Conservation (phyloP, 768 basidiomycete species). For the Naganishia onofrii region DNA sequence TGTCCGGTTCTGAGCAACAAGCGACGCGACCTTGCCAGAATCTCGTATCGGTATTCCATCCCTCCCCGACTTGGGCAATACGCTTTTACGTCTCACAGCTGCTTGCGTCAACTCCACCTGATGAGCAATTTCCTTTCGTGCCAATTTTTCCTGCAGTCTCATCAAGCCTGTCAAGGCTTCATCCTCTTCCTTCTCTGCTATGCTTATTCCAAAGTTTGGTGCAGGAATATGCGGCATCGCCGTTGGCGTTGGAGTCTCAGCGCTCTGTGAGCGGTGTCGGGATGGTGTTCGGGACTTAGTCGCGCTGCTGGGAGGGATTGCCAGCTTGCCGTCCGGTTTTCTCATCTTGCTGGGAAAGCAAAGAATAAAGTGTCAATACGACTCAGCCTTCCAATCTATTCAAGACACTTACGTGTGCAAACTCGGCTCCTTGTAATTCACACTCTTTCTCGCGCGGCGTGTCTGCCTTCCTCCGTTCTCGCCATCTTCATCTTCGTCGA, state of each 20-base stretch:
- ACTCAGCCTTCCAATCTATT: neutral
- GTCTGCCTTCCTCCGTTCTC: constrained; percentile 32
- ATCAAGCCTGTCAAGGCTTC: constrained; percentile 9
- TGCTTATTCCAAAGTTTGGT: neutral
- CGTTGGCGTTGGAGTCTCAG: constrained; percentile 6
- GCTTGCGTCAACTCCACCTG: constrained; percentile 34
- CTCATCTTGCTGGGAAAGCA: constrained; percentile 45
- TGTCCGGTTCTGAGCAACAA: neutral
- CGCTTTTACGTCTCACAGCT: constrained; percentile 36
- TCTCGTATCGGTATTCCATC: neutral
- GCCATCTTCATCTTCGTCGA: constrained; percentile 27
- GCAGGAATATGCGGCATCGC: neutral
- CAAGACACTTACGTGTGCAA: constrained; percentile 41
- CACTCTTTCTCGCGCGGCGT: constrained; percentile 40
- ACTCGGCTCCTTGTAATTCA: constrained; percentile 51
- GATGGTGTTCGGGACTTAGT: constrained; percentile 22
- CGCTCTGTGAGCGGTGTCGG: constrained; percentile 13
- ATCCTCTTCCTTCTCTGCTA: neutral
- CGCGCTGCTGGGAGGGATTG: neutral
- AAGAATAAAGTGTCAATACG: neutral
- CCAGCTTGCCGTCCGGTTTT: constrained; percentile 39
- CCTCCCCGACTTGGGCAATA: constrained; percentile 35
- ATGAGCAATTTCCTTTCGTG: constrained; percentile 1
- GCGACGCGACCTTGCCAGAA: neutral
- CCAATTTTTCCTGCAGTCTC: constrained; percentile 21